Percentiles rank a stretch among this genome's conserved stretches.
These are phyloP conservation scores for Manihot esculenta DNA, from an alignment of 441 rosid genomes.

Conservation along the genomic window DNA sequence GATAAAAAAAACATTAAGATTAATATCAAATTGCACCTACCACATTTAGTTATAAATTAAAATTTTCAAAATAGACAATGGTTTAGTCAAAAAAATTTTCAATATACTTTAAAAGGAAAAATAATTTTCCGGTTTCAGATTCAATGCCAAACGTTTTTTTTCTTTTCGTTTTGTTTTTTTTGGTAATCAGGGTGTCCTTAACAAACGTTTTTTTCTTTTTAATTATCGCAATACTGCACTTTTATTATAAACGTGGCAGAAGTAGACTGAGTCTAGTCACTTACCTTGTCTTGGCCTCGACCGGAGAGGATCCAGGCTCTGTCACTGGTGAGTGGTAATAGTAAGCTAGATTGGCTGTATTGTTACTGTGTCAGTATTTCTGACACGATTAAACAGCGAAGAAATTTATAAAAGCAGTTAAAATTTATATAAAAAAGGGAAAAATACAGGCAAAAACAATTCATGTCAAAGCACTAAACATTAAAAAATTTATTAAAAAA, in stretches of 20 bases:
- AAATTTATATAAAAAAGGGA: not conserved
- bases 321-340: not conserved
- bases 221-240: no score
- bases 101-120: no score
- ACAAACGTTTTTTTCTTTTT: no score
- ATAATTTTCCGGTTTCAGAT: no score
- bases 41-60: no score
- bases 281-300: conserved; percentile 5
- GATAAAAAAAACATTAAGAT: no score
- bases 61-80: no score
- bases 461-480: conserved; percentile 32
- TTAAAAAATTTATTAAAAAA: conserved; percentile 31
- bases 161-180: no score
- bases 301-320: conserved; percentile 14
- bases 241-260: conserved; percentile 16
- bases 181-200: no score
- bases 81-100: no score
- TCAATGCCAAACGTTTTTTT: no score
- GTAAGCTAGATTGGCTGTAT: conserved; percentile 26
- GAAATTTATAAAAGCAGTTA: not conserved
- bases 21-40: no score
- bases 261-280: not conserved
- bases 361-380: conserved; percentile 30
- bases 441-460: conserved; percentile 14
- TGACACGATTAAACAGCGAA: conserved; percentile 19